These are phyloP conservation scores for Tulasnella sp. DNA, from an alignment of 768 basidiomycete genomes.

Conservation along the genomic window DNA sequence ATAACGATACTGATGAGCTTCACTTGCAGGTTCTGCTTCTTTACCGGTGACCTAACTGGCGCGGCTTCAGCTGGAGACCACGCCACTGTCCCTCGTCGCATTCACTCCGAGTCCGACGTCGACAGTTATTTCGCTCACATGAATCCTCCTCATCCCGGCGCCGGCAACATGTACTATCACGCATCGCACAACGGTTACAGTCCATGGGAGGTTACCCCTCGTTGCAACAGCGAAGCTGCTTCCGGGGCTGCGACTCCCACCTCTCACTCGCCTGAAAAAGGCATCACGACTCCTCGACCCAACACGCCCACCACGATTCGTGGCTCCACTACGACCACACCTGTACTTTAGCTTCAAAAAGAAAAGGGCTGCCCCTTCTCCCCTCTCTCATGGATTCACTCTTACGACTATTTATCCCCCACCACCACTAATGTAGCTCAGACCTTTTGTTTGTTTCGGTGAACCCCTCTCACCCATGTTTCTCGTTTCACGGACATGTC, in stretches of 20 bases:
- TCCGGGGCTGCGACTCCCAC: slow-evolving; percentile 19
- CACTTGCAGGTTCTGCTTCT: slow-evolving; percentile 36
- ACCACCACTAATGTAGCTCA: slow-evolving; percentile 1
- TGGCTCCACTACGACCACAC: background rate
- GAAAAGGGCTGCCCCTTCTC: too few relatives aligned
- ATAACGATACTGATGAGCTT: too few relatives aligned
- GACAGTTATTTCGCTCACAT: slow-evolving; percentile 32
- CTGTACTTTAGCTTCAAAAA: background rate
- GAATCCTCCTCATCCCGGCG: background rate
- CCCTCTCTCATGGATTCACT: background rate
- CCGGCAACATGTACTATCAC: background rate
- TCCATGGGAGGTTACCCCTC: background rate
- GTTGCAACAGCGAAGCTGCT: background rate
- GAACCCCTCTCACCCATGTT: background rate
- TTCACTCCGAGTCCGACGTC: slow-evolving; percentile 31
- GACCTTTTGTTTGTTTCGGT: background rate
- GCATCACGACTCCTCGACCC: slow-evolving; percentile 19
- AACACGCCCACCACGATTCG: slow-evolving; percentile 1
- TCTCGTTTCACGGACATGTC: background rate
- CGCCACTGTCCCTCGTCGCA: slow-evolving; percentile 8
- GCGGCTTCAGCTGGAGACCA: background rate
- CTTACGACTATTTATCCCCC: background rate
- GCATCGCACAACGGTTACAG: background rate
- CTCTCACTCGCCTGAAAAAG: background rate
- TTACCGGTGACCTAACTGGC: slow-evolving; percentile 14